Evolutionary conservation across 495 filamentous ascomycete genomes (phyloP), one percentile per base, ranked within the genome.

Genomic region (Jackrogersella multiformis): DNA sequence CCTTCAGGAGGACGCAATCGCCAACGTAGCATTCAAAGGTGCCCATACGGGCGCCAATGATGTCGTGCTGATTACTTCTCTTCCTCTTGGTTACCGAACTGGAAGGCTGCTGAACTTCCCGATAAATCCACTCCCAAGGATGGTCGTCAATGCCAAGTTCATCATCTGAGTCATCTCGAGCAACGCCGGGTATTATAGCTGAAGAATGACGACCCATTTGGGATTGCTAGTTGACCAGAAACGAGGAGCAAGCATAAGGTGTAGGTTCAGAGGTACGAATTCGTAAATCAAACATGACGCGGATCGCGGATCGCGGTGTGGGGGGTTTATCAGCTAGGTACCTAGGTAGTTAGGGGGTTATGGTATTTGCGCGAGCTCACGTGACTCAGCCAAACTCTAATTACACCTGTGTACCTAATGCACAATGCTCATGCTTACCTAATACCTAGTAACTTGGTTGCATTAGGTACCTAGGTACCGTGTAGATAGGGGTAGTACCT

Each of bases 41-140:
- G n/a, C 93, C 93, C 88, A 92, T 95, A 13, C 87, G 87, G 44
- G 94, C 96, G 10, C 90, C 95, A 36, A 94, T 71, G 46, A 96
- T 95, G 35, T 76, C 79, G 39, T 74, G 76, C 42, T 68, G 45
- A 18, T 44, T 60, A 66, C 62, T 73, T 75, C 62, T 76, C 73
- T 73, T 83, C 54, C 70, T 75, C 74, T 72, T 84, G 0, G 56
- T 42, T 4, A 34, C 49, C 66, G 56, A 38, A 74, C 64, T 1
- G 61, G 56, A 42, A 64, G 70, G 3, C 5, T 76, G 3, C 5
- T 76, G 23, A 10, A 16, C 30, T 24, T 65, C 18, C 16, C 44
- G 74, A 77, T 95, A 95, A 26, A 97, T 88, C 94, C 94, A 99
- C 74, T 96, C 88, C 95, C 95, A 99, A 1, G 93, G 92, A 39